phyloP scores from a whole-genome alignment of 2,329 filamentous ascomycete genomes.

The Dichotomopilus funicola region DNA sequence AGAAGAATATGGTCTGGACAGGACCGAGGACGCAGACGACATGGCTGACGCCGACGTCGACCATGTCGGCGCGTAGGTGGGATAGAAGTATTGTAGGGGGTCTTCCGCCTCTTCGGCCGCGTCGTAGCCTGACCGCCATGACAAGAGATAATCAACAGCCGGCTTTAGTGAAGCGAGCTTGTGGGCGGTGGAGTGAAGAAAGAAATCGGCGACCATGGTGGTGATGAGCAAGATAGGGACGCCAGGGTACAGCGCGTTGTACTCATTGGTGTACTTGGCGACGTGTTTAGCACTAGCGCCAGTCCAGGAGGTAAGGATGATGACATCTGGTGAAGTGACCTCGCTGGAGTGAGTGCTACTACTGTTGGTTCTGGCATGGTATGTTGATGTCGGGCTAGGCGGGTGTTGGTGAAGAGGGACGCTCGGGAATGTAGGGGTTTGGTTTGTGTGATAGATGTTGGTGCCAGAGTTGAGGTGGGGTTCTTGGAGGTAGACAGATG shows the following conservation, averaged over 20 bases:
- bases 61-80: too few species aligned
- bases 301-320: slow-evolving; percentile 43
- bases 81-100: slow-evolving; percentile 8
- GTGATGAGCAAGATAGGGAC: slow-evolving; percentile 37
- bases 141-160: slow-evolving; percentile 16
- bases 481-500: slow-evolving; percentile 34
- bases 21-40: too few species aligned
- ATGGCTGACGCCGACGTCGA: too few species aligned
- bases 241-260: slow-evolving; percentile 36
- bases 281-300: slow-evolving; percentile 37
- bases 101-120: slow-evolving; percentile 24
- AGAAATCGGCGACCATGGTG: slow-evolving; percentile 19
- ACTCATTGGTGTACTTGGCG: slow-evolving; percentile 41
- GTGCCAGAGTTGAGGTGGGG: slow-evolving; percentile 14
- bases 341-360: neutral
- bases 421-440: too few species aligned
- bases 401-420: too few species aligned
- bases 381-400: too few species aligned
- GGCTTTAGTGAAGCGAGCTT: slow-evolving; percentile 17
- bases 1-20: too few species aligned
- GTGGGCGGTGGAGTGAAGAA: slow-evolving; percentile 9
- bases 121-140: slow-evolving; percentile 12
- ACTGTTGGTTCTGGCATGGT: too few species aligned
- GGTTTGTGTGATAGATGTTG: neutral
- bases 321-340: slow-evolving; percentile 29